Conservation (phyloP, 345 rosid species). For the Alliaria petiolata region DNA sequence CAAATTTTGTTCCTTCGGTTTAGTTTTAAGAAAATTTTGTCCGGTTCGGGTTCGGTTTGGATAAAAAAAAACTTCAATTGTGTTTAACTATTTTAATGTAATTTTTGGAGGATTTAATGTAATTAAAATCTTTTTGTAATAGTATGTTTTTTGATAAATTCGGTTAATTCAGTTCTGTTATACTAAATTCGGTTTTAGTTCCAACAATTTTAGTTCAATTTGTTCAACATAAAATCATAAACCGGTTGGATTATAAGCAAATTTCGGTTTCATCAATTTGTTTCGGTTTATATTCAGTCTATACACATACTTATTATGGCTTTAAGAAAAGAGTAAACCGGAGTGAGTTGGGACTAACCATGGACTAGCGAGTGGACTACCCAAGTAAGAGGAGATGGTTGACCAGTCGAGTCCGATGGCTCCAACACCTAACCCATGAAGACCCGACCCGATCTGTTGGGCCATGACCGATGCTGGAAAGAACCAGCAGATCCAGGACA, state of each 20-base stretch:
- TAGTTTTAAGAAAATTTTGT: background rate
- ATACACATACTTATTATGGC: background rate
- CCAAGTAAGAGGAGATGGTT: conserved; percentile 88
- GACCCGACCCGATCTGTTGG: conserved; percentile 93
- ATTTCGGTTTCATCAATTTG: background rate
- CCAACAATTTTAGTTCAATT: background rate
- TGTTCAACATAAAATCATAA: background rate
- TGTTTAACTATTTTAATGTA: no score
- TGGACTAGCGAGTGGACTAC: conserved; percentile 99
- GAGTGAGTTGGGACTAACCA: conserved; percentile 41
- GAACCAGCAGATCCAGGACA: conserved; percentile 95
- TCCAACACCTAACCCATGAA: conserved; percentile 78
- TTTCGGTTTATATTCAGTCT: background rate
- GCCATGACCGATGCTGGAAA: conserved; percentile 69
- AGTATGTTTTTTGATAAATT: background rate
- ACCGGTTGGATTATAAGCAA: background rate
- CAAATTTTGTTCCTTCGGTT: background rate
- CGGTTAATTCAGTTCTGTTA: background rate
- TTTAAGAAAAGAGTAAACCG: background rate
- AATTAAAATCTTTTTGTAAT: no score
- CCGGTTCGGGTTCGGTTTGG: background rate
- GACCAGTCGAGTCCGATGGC: conserved; percentile 91
- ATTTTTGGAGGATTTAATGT: no score
- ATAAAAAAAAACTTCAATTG: no score
- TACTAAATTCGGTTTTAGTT: background rate